Conservation (phyloP, 2,329 filamentous ascomycete species). For the Aspergillus transmontanensis region DNA sequence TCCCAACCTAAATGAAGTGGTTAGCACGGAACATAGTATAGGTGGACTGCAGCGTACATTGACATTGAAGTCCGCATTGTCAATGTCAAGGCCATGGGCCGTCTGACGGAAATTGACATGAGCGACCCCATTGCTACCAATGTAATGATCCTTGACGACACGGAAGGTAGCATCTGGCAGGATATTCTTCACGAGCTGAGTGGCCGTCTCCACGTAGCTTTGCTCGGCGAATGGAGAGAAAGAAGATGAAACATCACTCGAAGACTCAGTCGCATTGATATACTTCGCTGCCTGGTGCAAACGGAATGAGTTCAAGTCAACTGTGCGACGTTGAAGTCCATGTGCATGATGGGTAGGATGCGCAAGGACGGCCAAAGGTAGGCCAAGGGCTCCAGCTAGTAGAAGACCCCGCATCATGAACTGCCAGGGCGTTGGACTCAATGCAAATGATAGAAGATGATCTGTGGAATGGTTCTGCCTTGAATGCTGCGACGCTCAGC, state of each 20-base stretch:
- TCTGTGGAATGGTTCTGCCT: not conserved
- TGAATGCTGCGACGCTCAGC: no score
- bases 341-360: conserved; percentile 6
- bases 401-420: conserved; percentile 10
- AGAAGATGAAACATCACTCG: not conserved
- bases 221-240: conserved; percentile 1
- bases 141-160: conserved; percentile 18
- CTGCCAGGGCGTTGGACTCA: not conserved
- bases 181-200: conserved; percentile 8
- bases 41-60: conserved; percentile 10
- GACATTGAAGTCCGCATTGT: conserved; percentile 22
- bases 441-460: not conserved
- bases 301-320: conserved; percentile 14
- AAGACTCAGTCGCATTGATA: conserved; percentile 2
- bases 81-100: conserved; percentile 17
- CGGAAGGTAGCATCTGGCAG: conserved; percentile 12
- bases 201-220: conserved; percentile 13
- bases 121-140: conserved; percentile 18
- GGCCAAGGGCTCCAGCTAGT: conserved; percentile 9
- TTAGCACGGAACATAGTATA: not conserved
- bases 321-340: conserved; percentile 6
- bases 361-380: conserved; percentile 7
- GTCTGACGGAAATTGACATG: conserved; percentile 21
- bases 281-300: conserved; percentile 7
- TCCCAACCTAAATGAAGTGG: conserved; percentile 9